Evolutionary conservation across 495 filamentous ascomycete species (phyloP).

Genomic region (Cercophora newfieldiana): DNA sequence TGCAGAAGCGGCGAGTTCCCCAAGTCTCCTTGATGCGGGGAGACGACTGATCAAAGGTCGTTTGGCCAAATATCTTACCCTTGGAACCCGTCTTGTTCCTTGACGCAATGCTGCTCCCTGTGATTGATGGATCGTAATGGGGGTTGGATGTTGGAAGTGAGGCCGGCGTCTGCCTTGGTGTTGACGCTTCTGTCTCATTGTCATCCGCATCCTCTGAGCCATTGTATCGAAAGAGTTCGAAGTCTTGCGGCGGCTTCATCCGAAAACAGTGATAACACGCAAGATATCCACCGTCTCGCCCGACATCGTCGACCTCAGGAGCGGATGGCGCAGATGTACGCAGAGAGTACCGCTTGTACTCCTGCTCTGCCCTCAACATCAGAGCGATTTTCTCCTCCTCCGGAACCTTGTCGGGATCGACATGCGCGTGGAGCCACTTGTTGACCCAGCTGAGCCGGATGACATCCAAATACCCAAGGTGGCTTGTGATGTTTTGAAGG

Average conservation of each 20-base stretch:
- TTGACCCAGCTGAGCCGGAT: conserved; percentile 8
- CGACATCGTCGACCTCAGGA: neutral
- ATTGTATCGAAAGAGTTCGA: conserved; percentile 28
- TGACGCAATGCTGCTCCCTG: conserved; percentile 23
- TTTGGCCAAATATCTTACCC: too few relatives aligned
- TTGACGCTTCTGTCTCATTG: neutral
- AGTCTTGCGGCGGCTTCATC: conserved; percentile 23
- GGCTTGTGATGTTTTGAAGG: conserved; percentile 16
- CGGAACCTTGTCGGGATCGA: conserved; percentile 18
- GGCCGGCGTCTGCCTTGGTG: neutral
- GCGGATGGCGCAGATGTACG: neutral
- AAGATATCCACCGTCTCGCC: conserved; percentile 16
- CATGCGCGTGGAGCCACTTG: conserved; percentile 19
- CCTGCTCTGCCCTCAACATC: conserved; percentile 26
- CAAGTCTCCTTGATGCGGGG: conserved; percentile 26
- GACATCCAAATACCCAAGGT: conserved; percentile 23
- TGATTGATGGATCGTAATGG: conserved; percentile 32
- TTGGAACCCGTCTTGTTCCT: neutral
- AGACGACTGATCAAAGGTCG: conserved; percentile 8
- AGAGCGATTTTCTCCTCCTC: conserved; percentile 20
- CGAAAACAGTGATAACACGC: conserved; percentile 35
- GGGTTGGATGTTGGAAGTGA: conserved; percentile 26
- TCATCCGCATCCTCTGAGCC: conserved; percentile 9
- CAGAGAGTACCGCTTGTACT: conserved; percentile 23
- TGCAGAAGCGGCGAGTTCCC: conserved; percentile 29